Evolutionary conservation across 2,329 filamentous ascomycete species (phyloP), one percentile per base, ranked within the genome.

Genomic region (Penicillium sp.): DNA sequence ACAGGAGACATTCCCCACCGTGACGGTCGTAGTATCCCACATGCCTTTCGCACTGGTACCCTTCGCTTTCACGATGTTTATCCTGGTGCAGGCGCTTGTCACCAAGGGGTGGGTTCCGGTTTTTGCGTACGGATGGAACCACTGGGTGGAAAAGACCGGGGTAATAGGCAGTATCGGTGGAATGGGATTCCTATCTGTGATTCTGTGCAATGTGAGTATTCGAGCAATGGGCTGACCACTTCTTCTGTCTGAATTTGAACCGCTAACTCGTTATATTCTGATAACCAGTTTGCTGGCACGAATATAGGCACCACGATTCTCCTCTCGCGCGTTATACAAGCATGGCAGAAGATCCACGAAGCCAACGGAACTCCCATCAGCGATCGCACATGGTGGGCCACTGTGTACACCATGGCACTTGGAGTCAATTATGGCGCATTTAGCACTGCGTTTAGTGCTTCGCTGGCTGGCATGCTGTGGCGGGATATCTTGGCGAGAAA

Each of bases 301-400:
- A 88, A 88, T 56, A 88, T 88, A 45, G 84, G 85, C 31, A 86
- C 84, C 0, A 84, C 84, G 0, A 88, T 88, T 60, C 77, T 88
- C 0, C 73, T 88, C 1, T 86, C 78, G 8, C 81, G 84, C 3
- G 77, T 87, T 6, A 78, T 88, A 10, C 84, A 88, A 62, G 71
- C 78, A 0, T 88, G 85, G 85, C 71, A 79, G 54, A 59, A 69
- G 2, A 85, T 88, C 35, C 80, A 84, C 55, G 48, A 61, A 0
- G 51, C 55, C 0, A 76, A 72, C 34, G 66, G 67, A 0, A 67
- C 64, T 1, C 65, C 74, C 1, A 84, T 88, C 43, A 77, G 72
- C 12, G 70, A 87, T 38, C 76, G 84, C 3, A 84, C 78, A 0
- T 87, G 87, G 62, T 87, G 83, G 84, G 84, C 78, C 0, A 85